phyloP scores from a whole-genome alignment of 768 basidiomycete genomes.

The Ramaria sp. region DNA sequence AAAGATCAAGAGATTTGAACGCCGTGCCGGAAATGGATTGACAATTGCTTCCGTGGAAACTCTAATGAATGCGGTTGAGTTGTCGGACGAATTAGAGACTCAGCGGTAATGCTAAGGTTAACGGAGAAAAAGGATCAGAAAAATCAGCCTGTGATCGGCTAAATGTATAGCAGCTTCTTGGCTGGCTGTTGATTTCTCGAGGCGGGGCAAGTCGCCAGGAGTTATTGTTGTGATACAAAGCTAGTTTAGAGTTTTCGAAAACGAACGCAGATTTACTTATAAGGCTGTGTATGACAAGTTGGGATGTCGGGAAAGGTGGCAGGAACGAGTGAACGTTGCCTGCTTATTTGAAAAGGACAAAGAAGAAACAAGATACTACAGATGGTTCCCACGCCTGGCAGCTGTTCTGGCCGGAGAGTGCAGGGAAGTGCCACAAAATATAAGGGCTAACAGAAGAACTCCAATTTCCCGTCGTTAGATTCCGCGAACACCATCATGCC shows the following conservation, averaged over 20 bases:
- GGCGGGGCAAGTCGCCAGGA: too few species aligned
- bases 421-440: neutral
- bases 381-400: neutral
- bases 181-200: too few species aligned
- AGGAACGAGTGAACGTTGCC: neutral
- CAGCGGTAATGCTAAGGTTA: too few species aligned
- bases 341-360: neutral
- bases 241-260: too few species aligned
- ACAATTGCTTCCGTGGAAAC: neutral
- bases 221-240: too few species aligned
- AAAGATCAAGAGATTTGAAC: neutral
- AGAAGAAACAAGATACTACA: neutral
- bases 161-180: too few species aligned
- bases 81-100: too few species aligned
- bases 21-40: neutral
- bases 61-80: neutral
- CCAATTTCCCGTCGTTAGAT: neutral
- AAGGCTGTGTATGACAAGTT: neutral
- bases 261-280: too few species aligned
- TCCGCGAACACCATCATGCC: constrained; percentile 5
- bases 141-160: too few species aligned
- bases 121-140: too few species aligned
- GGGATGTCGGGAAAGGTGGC: neutral
- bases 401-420: neutral
- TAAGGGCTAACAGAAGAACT: neutral